A percentile compares a stretch with the other conserved stretches of the same genome.
These are phyloP conservation scores for Podospora anserina DNA, from an alignment of 495 filamentous ascomycete species.

Conservation along the genomic window DNA sequence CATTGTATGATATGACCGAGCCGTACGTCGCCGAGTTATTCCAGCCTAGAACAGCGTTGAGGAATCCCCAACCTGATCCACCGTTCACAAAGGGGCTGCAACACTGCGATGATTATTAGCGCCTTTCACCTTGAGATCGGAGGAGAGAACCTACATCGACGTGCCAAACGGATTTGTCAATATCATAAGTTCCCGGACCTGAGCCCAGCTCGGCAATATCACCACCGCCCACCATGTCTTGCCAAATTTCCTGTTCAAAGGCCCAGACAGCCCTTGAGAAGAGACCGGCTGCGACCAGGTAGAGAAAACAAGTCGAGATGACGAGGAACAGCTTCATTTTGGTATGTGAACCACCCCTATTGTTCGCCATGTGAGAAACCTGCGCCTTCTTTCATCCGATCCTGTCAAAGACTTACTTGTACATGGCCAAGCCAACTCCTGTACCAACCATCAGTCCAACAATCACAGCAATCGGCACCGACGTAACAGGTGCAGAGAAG, in stretches of 20 bases:
- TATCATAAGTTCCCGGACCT: slow-evolving; percentile 86
- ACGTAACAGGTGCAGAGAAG: slow-evolving; percentile 65
- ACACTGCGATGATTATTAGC: slow-evolving; percentile 48
- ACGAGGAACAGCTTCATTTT: slow-evolving; percentile 77
- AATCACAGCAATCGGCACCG: slow-evolving; percentile 72
- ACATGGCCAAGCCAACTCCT: slow-evolving; percentile 67
- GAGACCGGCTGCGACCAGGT: slow-evolving; percentile 80
- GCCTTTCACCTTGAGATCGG: neutral
- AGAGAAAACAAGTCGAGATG: slow-evolving; percentile 76
- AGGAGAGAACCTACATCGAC: slow-evolving; percentile 60
- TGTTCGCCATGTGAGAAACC: neutral
- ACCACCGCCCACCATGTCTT: slow-evolving; percentile 57
- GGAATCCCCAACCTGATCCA: slow-evolving; percentile 85
- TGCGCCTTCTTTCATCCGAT: neutral
- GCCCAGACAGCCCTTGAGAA: slow-evolving; percentile 75
- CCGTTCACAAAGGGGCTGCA: slow-evolving; percentile 70
- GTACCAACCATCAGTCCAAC: slow-evolving; percentile 62
- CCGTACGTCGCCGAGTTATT: slow-evolving; percentile 84
- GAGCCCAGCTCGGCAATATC: slow-evolving; percentile 72
- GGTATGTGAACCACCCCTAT: slow-evolving; percentile 51
- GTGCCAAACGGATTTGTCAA: slow-evolving; percentile 82
- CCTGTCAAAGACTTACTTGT: slow-evolving; percentile 57
- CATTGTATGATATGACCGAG: slow-evolving; percentile 79
- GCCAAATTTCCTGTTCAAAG: slow-evolving; percentile 65
- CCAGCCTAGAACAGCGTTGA: slow-evolving; percentile 83